Evolutionary conservation across 2,329 filamentous ascomycete genomes (phyloP).

Genomic region (Shiraia sp.): DNA sequence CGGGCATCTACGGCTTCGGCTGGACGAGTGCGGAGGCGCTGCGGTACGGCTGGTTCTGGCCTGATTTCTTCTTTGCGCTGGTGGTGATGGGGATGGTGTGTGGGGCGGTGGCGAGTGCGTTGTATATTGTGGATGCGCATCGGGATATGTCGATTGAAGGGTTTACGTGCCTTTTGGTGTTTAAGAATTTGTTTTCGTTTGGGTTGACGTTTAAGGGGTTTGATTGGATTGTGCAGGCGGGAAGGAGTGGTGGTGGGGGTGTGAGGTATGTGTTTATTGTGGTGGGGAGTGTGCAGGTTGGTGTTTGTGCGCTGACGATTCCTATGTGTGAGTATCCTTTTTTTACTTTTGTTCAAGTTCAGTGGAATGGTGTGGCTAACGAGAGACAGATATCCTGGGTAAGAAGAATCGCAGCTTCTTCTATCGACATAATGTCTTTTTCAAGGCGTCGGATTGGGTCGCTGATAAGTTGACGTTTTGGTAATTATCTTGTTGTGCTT

Average conservation of each 20-base stretch:
- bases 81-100: constrained; percentile 91
- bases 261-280: constrained; percentile 71
- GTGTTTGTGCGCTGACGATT: constrained; percentile 73
- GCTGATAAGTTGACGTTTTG: constrained; percentile 25
- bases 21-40: constrained; percentile 66
- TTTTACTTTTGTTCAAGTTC: no score
- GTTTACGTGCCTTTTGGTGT: constrained; percentile 87
- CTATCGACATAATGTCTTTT: constrained; percentile 39
- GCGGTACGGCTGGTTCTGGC: constrained; percentile 71
- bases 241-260: constrained; percentile 46
- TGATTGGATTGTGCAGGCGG: constrained; percentile 70
- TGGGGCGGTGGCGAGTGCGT: constrained; percentile 79
- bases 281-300: constrained; percentile 76
- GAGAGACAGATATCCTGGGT: constrained; percentile 35
- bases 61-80: constrained; percentile 80
- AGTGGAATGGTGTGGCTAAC: no score
- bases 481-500: constrained; percentile 1
- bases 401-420: constrained; percentile 43
- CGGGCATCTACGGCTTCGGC: constrained; percentile 84
- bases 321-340: constrained; percentile 71
- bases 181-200: constrained; percentile 95
- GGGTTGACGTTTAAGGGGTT: constrained; percentile 82
- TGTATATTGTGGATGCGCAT: constrained; percentile 94
- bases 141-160: constrained; percentile 83
- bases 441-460: constrained; percentile 35